Base-by-base conservation (phyloP, 2,329 filamentous ascomycete species). In the Botrytis galanthina region DNA sequence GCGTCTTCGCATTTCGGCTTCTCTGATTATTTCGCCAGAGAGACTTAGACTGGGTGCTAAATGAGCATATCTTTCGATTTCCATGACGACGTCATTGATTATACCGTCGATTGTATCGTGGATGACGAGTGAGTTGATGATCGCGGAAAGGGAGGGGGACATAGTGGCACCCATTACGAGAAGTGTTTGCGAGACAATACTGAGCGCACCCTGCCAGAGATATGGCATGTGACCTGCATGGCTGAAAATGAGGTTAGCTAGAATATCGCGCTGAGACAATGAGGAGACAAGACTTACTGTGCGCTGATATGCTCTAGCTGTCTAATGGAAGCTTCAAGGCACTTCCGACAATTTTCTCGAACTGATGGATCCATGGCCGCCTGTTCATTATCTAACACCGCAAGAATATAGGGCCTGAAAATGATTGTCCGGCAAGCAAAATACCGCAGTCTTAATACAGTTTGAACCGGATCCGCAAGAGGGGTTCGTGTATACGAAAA, bases 341-440 rank as follows among this genome's bases (percentile, higher is more conserved):
- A 95, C 81, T 93, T 93, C 79, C 92, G 89, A 81, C 93, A 95
- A 79, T 91, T 92, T 68, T 94, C 92, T 76, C 91, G 88, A 68
- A 95, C 92, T 18, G 88, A 87, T 18, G 89, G 89, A 82, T 95
- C 92, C 78, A 92, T 82, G 22, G 91, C 88, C 35, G 91, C 87
- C 76, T 90, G 90, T 78, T 94, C 92, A 75, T 95, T 93, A 79
- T 94, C 91, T 35, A 96, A 83, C 2, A 95, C 93, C 18, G 92
- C 92, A 74, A 94, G 85, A 75, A 95, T 93, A 81, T 95, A 95
- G 0, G 93, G 93, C 42, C 93, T 88, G 83, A 94, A 95, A 76
- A 96, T 95, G 78, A 95, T 95, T 39, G 93, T 95, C 73, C 92
- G 90, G 81, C 93, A 96, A 60, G 93, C 93, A 81, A 93, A 95